phyloP scores from a whole-genome alignment of 2,329 filamentous ascomycete species.

The Leptoxyphium fumago region DNA sequence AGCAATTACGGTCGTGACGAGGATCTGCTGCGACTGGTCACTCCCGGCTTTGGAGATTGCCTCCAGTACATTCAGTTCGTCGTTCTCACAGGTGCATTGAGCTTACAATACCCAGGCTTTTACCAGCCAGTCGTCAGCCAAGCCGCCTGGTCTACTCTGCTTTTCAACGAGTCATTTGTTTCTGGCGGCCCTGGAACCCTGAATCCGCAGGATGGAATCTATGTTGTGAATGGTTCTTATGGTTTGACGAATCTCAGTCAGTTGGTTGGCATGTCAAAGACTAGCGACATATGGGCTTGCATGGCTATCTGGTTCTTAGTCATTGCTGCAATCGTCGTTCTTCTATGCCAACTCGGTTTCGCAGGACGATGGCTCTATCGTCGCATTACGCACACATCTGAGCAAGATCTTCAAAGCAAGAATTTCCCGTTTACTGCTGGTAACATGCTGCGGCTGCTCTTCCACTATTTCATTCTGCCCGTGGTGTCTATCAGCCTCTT shows the following conservation, averaged over 20 bases:
- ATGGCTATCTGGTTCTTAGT: slow-evolving; percentile 84
- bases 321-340: slow-evolving; percentile 52
- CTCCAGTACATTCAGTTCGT: slow-evolving; percentile 94
- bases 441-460: slow-evolving; percentile 58
- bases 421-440: slow-evolving; percentile 65
- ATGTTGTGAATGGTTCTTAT: slow-evolving; percentile 60
- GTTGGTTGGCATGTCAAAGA: slow-evolving; percentile 62
- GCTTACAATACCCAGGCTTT: slow-evolving; percentile 80
- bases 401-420: slow-evolving; percentile 81
- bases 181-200: slow-evolving; percentile 50
- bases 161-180: slow-evolving; percentile 88
- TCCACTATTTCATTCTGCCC: slow-evolving; percentile 84
- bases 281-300: slow-evolving; percentile 77
- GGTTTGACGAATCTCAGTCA: slow-evolving; percentile 70
- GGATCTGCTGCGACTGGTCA: slow-evolving; percentile 80
- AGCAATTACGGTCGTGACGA: slow-evolving; percentile 93
- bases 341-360: slow-evolving; percentile 66
- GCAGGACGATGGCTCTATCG: slow-evolving; percentile 61
- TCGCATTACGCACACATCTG: slow-evolving; percentile 52
- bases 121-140: slow-evolving; percentile 86
- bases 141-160: slow-evolving; percentile 71
- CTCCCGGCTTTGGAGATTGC: slow-evolving; percentile 91
- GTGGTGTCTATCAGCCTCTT: slow-evolving; percentile 79
- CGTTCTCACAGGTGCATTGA: slow-evolving; percentile 72
- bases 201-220: slow-evolving; percentile 71